Conservation (phyloP, 441 rosid species). For the Adansonia rubrostipa region DNA sequence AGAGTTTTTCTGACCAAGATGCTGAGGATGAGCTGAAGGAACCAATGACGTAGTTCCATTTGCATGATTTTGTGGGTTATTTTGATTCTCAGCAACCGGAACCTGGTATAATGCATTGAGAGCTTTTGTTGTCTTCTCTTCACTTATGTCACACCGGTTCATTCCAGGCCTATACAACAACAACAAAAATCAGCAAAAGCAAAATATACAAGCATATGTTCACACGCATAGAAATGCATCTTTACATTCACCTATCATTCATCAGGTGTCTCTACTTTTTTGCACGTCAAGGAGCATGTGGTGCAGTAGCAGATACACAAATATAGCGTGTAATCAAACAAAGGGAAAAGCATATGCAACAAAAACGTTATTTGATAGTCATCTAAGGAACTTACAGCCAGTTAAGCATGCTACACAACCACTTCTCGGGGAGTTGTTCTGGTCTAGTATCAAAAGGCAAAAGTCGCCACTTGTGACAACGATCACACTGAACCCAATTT, state of each 20-base stretch:
- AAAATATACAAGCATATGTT: constrained; percentile 20
- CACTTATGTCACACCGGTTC: constrained; percentile 69
- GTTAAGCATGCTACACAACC: constrained; percentile 76
- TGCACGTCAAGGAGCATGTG: background rate
- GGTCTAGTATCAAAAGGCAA: constrained; percentile 56
- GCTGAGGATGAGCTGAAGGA: constrained; percentile 33
- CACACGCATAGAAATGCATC: constrained; percentile 20
- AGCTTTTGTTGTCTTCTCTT: constrained; percentile 71
- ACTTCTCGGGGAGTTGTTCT: constrained; percentile 66
- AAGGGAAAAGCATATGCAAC: constrained; percentile 18
- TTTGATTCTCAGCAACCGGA: constrained; percentile 36
- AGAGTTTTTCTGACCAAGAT: constrained; percentile 37
- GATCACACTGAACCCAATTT: constrained; percentile 71
- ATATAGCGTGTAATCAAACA: background rate
- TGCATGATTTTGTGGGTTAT: constrained; percentile 36
- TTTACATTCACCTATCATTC: constrained; percentile 6
- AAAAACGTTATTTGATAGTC: constrained; percentile 7
- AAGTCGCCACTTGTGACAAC: constrained; percentile 73
- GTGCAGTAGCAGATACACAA: background rate
- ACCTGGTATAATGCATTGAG: constrained; percentile 36
- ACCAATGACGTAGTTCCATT: constrained; percentile 31
- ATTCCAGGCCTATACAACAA: constrained; percentile 67
- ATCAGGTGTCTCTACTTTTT: background rate
- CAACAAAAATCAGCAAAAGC: constrained; percentile 33
- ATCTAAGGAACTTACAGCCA: constrained; percentile 75